phyloP scores from a whole-genome alignment of 805 yeast genomes.

The Lipomyces anomalus region DNA sequence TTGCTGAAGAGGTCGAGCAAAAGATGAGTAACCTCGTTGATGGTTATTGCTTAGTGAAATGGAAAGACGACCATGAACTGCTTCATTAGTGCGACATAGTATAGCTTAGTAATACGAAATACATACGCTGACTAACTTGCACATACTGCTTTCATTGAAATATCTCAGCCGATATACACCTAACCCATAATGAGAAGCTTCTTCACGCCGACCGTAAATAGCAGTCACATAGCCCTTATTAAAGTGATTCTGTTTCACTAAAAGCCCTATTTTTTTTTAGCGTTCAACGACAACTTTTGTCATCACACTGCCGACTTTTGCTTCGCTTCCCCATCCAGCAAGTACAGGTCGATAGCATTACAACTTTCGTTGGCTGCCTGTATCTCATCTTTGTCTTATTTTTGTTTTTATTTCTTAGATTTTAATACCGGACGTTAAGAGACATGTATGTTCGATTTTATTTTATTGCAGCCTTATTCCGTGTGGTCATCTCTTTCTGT shows the following conservation, averaged over 20 bases:
- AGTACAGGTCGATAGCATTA: background rate
- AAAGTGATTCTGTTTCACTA: no score
- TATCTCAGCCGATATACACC: background rate
- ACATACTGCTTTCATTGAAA: background rate
- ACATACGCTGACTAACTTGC: no score
- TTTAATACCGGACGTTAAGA: background rate
- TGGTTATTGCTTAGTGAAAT: slow-evolving; percentile 1
- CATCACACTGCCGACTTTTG: background rate
- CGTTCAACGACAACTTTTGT: background rate
- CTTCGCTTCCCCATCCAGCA: background rate
- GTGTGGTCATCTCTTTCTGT: background rate
- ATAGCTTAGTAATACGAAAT: no score
- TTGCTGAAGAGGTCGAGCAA: background rate
- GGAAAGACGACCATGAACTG: slow-evolving; percentile 1
- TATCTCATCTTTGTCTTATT: no score
- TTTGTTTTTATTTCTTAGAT: background rate
- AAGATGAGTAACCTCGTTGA: background rate
- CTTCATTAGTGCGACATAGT: background rate
- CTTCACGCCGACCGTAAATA: background rate
- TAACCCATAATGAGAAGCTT: background rate
- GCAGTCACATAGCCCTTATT: no score
- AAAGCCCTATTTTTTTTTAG: no score
- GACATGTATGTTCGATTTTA: background rate
- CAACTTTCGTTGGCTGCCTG: background rate
- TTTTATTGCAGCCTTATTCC: background rate